These are phyloP conservation scores for Mucor piriformis DNA, from an alignment of 371 early-diverging fungal species.

Conservation along the genomic window DNA sequence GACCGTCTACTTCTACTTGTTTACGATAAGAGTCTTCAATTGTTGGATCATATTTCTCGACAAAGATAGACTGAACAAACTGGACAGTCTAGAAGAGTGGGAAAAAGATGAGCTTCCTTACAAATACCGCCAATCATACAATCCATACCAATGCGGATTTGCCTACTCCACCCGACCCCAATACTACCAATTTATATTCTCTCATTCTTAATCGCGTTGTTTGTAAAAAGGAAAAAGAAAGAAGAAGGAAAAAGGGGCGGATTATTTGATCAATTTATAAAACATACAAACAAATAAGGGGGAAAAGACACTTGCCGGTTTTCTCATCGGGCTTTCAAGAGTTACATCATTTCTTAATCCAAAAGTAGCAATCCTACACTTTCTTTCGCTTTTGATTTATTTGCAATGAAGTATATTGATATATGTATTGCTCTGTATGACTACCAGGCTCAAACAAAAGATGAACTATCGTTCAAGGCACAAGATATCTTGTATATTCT, in stretches of 20 bases:
- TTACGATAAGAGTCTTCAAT: constrained; percentile 92
- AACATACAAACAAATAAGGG: neutral
- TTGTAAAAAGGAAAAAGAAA: constrained; percentile 4
- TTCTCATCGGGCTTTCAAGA: neutral
- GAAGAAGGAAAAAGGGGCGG: constrained; percentile 17
- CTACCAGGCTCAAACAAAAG: constrained; percentile 76
- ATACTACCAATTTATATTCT: constrained; percentile 87
- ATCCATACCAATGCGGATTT: constrained; percentile 83
- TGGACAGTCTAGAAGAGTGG: constrained; percentile 84
- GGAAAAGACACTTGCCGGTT: neutral
- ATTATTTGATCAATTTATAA: neutral
- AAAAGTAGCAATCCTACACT: constrained; percentile 7
- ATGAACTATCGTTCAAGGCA: constrained; percentile 84
- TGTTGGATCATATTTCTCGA: constrained; percentile 90
- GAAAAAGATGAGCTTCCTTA: neutral
- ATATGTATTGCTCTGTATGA: constrained; percentile 66
- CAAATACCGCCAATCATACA: no score
- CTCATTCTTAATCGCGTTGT: constrained; percentile 39
- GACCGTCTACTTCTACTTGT: constrained; percentile 84
- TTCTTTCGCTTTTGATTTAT: constrained; percentile 2
- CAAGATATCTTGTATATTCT: constrained; percentile 74
- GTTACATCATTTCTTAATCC: neutral
- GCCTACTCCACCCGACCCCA: constrained; percentile 92
- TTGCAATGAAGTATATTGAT: constrained; percentile 44
- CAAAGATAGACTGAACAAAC: constrained; percentile 89